Evolutionary conservation across 495 filamentous ascomycete genomes (phyloP).

Genomic region (Penicillium turbatum): DNA sequence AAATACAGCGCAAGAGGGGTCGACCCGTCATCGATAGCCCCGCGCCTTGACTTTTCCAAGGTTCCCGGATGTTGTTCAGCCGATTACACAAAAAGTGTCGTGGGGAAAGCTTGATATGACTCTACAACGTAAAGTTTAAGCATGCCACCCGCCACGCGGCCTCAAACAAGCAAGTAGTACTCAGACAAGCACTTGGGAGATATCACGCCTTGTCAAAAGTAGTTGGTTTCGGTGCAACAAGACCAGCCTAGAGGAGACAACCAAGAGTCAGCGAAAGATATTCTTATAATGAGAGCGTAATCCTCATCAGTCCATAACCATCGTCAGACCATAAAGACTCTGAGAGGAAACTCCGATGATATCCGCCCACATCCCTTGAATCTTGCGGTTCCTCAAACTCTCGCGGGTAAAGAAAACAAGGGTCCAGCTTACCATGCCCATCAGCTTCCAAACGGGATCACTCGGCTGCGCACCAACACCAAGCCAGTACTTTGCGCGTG

Average conservation of each 20-base stretch:
- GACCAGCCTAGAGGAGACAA: constrained; percentile 22
- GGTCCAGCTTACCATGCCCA: constrained; percentile 67
- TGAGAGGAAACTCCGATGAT: too few species aligned
- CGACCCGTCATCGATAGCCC: neutral
- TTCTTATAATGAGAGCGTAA: neutral
- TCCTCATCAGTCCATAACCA: too few species aligned
- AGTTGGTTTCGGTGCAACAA: constrained; percentile 28
- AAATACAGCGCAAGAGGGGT: neutral
- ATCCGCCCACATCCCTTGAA: neutral
- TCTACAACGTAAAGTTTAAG: neutral
- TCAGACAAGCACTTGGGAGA: neutral
- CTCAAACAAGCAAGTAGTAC: neutral
- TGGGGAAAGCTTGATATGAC: neutral
- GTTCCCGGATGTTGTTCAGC: neutral
- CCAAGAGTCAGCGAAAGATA: neutral
- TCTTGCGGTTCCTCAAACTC: neutral
- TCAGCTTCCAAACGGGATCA: constrained; percentile 79
- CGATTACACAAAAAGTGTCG: constrained; percentile 4
- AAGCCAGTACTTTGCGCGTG: constrained; percentile 88
- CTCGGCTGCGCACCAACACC: constrained; percentile 94
- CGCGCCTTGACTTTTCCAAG: neutral
- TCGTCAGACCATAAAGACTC: too few species aligned
- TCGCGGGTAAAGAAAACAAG: neutral
- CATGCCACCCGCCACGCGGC: neutral
- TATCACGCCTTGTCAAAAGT: constrained; percentile 25